Evolutionary conservation across 768 basidiomycete species (phyloP).

Genomic region (Auriscalpium microsporum): DNA sequence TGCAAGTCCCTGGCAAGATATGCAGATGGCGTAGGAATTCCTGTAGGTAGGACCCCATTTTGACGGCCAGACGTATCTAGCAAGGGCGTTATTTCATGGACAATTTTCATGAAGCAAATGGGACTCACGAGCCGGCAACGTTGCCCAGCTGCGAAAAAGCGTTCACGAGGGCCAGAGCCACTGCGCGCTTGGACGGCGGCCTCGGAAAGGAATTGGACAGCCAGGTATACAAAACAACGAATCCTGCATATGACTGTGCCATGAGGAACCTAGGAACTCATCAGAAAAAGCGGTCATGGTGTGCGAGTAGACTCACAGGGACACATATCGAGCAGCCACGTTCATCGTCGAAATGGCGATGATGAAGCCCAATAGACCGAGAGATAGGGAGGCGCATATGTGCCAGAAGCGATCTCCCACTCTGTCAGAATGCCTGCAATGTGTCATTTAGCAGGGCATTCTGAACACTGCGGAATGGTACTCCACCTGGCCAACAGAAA

Average conservation of each 20-base stretch:
- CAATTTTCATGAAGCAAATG: slow-evolving; percentile 1
- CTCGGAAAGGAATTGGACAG: slow-evolving; percentile 53
- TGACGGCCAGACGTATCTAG: slow-evolving; percentile 53
- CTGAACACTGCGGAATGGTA: neutral
- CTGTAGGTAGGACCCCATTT: slow-evolving; percentile 63
- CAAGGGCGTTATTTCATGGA: neutral
- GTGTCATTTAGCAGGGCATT: neutral
- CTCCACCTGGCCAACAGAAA: slow-evolving; percentile 42
- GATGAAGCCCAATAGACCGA: slow-evolving; percentile 61
- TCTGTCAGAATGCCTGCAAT: slow-evolving; percentile 58
- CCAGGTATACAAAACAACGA: slow-evolving; percentile 54
- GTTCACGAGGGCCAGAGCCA: slow-evolving; percentile 75
- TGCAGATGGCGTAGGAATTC: slow-evolving; percentile 65
- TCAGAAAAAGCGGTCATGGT: neutral
- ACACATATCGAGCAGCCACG: slow-evolving; percentile 50
- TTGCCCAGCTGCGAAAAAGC: slow-evolving; percentile 77
- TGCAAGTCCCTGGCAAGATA: slow-evolving; percentile 37
- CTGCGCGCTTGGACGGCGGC: slow-evolving; percentile 75
- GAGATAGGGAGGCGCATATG: slow-evolving; percentile 38
- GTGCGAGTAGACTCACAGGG: slow-evolving; percentile 34
- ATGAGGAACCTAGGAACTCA: slow-evolving; percentile 52
- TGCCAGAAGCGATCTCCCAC: slow-evolving; percentile 68
- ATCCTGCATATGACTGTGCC: slow-evolving; percentile 64
- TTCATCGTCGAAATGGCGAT: slow-evolving; percentile 59
- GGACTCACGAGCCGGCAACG: slow-evolving; percentile 60